Conservation (phyloP, 768 basidiomycete genomes). For the Suillus brevipes region DNA sequence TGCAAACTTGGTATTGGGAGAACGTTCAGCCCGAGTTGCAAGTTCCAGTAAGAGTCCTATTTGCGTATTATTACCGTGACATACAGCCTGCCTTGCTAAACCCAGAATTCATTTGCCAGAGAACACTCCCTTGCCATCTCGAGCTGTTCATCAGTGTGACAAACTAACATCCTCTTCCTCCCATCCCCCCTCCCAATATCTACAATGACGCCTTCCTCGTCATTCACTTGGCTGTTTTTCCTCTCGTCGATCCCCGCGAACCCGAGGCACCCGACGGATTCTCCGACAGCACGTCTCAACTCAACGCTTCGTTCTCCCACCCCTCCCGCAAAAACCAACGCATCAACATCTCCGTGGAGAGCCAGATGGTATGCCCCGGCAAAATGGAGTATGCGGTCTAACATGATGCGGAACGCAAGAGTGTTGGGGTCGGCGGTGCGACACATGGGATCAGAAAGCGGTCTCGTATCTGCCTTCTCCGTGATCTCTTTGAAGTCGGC, state of each 20-base stretch:
- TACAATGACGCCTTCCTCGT: constrained; percentile 41
- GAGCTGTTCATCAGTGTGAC: constrained; percentile 65
- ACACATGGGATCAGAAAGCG: constrained; percentile 19
- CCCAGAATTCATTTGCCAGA: constrained; percentile 18
- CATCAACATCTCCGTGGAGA: constrained; percentile 67
- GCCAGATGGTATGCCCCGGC: constrained; percentile 77
- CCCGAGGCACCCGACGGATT: constrained; percentile 60
- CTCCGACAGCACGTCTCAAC: constrained; percentile 58
- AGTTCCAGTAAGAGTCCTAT: neutral
- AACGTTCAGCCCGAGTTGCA: neutral
- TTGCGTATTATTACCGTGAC: neutral
- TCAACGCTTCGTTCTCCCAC: constrained; percentile 77
- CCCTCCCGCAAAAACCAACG: constrained; percentile 83
- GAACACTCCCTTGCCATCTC: constrained; percentile 49
- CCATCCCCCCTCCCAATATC: constrained; percentile 41
- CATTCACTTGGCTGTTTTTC: constrained; percentile 46
- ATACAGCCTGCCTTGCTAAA: neutral
- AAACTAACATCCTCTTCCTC: constrained; percentile 50
- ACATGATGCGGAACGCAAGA: constrained; percentile 77
- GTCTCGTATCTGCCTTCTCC: constrained; percentile 34
- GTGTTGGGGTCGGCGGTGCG: constrained; percentile 38
- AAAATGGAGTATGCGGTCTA: constrained; percentile 73
- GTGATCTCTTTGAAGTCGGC: constrained; percentile 79
- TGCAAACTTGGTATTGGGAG: neutral
- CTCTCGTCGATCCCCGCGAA: constrained; percentile 48